A percentile compares a stretch with the other conserved stretches of the same genome.
Conservation (phyloP, 768 basidiomycete species). For the Udeniomyces megalosporus region DNA sequence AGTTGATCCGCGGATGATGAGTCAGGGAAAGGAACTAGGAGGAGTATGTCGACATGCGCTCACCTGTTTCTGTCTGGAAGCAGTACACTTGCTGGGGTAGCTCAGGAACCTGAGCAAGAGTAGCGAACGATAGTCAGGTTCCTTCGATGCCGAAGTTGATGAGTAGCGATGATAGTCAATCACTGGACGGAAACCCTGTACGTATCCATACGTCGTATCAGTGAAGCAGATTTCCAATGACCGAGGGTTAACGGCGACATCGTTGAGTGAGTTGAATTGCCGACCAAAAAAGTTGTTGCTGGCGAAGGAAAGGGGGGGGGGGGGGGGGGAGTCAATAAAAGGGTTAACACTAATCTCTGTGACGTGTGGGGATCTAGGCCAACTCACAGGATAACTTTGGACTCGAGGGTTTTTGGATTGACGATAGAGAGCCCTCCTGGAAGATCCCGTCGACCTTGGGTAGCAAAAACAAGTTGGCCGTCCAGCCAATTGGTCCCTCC, state of each 20-base stretch:
- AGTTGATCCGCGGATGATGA: too few species aligned
- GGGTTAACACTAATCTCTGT: too few species aligned
- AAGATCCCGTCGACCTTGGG: constrained; percentile 18
- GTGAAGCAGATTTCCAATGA: constrained; percentile 57
- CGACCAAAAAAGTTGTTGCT: constrained; percentile 64
- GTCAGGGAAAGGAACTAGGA: too few species aligned
- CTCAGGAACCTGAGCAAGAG: too few species aligned
- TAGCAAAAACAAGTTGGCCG: not conserved
- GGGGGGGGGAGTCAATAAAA: too few species aligned
- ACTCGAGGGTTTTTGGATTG: constrained; percentile 43
- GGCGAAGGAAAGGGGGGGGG: too few species aligned
- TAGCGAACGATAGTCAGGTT: too few species aligned
- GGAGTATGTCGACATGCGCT: too few species aligned
- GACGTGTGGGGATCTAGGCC: too few species aligned
- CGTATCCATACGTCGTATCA: constrained; percentile 52
- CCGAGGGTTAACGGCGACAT: not conserved
- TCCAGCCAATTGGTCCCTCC: constrained; percentile 1
- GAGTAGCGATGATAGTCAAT: too few species aligned
- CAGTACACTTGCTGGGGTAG: constrained; percentile 64
- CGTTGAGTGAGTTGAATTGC: not conserved
- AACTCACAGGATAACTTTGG: too few species aligned
- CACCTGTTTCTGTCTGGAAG: constrained; percentile 34
- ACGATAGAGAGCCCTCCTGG: constrained; percentile 50
- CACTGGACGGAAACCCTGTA: constrained; percentile 51
- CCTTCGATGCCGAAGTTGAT: too few species aligned